Evolutionary conservation across 805 yeast genomes (phyloP).

Genomic region (Metschnikowia henanensis): DNA sequence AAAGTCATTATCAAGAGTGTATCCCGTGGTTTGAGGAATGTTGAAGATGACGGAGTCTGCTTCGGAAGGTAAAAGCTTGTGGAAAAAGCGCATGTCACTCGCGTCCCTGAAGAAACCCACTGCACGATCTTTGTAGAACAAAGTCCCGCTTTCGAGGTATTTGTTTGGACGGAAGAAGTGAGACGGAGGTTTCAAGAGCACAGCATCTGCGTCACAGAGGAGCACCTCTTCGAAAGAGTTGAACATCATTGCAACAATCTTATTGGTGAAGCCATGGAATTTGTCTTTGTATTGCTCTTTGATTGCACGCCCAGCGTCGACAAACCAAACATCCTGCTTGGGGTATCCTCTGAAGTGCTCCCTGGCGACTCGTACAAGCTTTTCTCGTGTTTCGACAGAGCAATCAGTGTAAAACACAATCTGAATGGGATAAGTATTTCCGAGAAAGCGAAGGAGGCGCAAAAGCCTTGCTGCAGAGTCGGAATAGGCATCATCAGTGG

Average conservation of each 20-base stretch:
- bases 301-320: constrained; percentile 25
- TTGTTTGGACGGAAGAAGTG: constrained; percentile 33
- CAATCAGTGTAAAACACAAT: constrained; percentile 27
- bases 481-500: constrained; percentile 31
- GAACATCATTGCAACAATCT: constrained; percentile 16
- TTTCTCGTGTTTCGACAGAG: constrained; percentile 4
- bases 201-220: constrained; percentile 53
- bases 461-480: constrained; percentile 25
- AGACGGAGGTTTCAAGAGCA: constrained; percentile 34
- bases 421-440: constrained; percentile 42
- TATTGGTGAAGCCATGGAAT: constrained; percentile 39
- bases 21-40: constrained; percentile 34
- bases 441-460: constrained; percentile 28
- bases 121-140: constrained; percentile 17
- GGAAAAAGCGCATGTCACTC: constrained; percentile 43
- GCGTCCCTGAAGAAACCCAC: constrained; percentile 28
- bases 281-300: constrained; percentile 18
- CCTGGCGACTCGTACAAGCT: constrained; percentile 13
- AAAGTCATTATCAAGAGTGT: constrained; percentile 30
- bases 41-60: constrained; percentile 25
- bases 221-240: constrained; percentile 24
- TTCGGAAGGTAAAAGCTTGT: constrained; percentile 43
- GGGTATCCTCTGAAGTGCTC: constrained; percentile 16
- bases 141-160: constrained; percentile 32
- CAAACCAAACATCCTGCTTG: constrained; percentile 41